phyloP scores from a whole-genome alignment of 306 rosid species.

The Sicyos edulis region DNA sequence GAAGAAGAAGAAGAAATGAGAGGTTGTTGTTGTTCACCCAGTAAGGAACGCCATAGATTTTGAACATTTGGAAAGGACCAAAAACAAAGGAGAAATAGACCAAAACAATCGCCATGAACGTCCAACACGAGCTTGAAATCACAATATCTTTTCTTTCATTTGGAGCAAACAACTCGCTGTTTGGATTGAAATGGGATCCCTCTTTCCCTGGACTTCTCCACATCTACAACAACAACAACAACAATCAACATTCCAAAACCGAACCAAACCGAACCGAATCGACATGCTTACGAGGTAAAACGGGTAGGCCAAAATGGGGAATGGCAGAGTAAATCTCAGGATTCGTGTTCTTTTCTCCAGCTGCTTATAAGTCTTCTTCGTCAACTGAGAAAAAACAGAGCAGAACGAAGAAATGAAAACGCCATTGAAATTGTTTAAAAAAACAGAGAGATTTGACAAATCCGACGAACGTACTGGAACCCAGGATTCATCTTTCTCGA shows the following conservation, averaged over 20 bases:
- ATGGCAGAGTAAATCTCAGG: conserved; percentile 70
- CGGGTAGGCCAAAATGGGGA: conserved; percentile 80
- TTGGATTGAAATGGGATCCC: conserved; percentile 88
- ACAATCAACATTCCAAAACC: not conserved
- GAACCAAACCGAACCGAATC: conserved; percentile 24
- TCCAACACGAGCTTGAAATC: conserved; percentile 73
- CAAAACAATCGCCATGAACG: conserved; percentile 45
- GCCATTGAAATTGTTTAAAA: not conserved
- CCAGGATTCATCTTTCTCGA: conserved; percentile 95
- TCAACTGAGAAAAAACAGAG: conserved; percentile 10
- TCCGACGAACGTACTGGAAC: conserved; percentile 62
- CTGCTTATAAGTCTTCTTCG: conserved; percentile 46
- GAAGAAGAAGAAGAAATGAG: not conserved
- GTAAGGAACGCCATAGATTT: conserved; percentile 74
- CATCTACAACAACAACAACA: conserved; percentile 43
- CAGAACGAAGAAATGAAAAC: conserved; percentile 21
- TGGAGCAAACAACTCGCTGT: conserved; percentile 58
- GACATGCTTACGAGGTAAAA: conserved; percentile 31
- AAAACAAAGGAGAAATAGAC: conserved; percentile 34
- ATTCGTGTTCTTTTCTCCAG: conserved; percentile 39
- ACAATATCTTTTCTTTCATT: conserved; percentile 54
- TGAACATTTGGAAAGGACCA: conserved; percentile 52
- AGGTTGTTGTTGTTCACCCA: conserved; percentile 35
- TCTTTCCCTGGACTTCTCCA: conserved; percentile 83
- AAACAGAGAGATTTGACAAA: not conserved